Conservation (phyloP, 768 basidiomycete genomes). For the Lactarius hatsudake region DNA sequence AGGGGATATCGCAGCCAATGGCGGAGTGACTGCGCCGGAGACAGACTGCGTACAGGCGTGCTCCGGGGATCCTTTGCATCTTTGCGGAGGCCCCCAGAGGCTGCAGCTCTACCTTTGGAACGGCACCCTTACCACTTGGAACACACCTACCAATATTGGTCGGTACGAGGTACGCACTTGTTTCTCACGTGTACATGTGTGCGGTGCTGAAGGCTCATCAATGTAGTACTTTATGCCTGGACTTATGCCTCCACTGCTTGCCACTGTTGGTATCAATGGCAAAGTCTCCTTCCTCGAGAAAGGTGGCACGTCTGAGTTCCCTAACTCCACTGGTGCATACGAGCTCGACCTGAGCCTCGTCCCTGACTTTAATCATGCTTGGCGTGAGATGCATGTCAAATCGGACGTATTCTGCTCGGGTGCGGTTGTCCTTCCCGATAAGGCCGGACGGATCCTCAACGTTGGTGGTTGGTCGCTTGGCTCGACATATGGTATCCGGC, state of each 20-base stretch:
- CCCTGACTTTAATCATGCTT: conserved; percentile 45
- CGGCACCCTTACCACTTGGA: conserved; percentile 53
- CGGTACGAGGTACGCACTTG: conserved; percentile 58
- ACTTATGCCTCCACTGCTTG: conserved; percentile 67
- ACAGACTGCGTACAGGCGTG: conserved; percentile 50
- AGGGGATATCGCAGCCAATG: conserved; percentile 44
- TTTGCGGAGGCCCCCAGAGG: conserved; percentile 60
- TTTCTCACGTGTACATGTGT: not conserved
- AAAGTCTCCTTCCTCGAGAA: conserved; percentile 83
- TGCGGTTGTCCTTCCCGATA: conserved; percentile 71
- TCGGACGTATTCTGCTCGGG: conserved; percentile 81
- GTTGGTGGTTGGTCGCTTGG: conserved; percentile 69
- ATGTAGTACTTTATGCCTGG: conserved; percentile 49
- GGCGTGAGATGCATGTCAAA: conserved; percentile 75
- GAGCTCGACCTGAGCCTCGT: conserved; percentile 67
- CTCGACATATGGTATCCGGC: conserved; percentile 69
- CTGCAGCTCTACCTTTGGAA: conserved; percentile 41
- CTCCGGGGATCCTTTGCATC: conserved; percentile 65
- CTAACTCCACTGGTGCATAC: conserved; percentile 73
- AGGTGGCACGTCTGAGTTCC: conserved; percentile 55
- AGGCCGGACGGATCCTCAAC: conserved; percentile 61
- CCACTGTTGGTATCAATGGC: conserved; percentile 76
- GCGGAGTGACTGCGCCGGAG: conserved; percentile 36
- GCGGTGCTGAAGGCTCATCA: not conserved
- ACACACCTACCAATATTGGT: conserved; percentile 62